Evolutionary conservation across 345 rosid species (phyloP).

Genomic region (Viola odorata): DNA sequence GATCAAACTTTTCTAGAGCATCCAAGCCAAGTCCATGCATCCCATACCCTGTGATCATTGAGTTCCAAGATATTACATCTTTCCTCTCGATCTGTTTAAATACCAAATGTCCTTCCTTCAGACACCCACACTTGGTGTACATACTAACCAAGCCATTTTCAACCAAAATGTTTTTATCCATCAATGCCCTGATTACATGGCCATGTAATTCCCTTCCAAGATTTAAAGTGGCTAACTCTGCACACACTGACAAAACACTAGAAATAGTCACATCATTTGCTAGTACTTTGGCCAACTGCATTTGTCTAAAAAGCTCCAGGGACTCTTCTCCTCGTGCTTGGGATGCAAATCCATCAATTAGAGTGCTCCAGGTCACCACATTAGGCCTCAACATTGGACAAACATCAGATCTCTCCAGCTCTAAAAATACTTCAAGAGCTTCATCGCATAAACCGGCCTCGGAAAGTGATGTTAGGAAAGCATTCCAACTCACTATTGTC

Average conservation of each 20-base stretch:
- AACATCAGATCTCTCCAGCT: constrained; percentile 35
- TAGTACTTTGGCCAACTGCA: constrained; percentile 41
- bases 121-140: constrained; percentile 68
- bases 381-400: constrained; percentile 38
- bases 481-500: constrained; percentile 62
- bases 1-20: constrained; percentile 44
- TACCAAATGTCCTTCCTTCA: constrained; percentile 36
- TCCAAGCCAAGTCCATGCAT: constrained; percentile 54
- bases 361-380: constrained; percentile 65
- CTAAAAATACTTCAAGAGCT: constrained; percentile 43
- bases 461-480: constrained; percentile 51
- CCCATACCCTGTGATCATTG: constrained; percentile 61
- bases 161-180: constrained; percentile 50
- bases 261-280: constrained; percentile 55
- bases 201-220: constrained; percentile 67
- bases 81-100: constrained; percentile 39
- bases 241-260: constrained; percentile 58
- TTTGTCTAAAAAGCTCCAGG: constrained; percentile 45
- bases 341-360: constrained; percentile 60
- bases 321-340: constrained; percentile 45
- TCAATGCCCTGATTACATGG: constrained; percentile 41
- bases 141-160: constrained; percentile 59
- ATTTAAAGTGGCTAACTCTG: constrained; percentile 47
- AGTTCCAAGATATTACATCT: constrained; percentile 60
- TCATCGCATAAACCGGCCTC: constrained; percentile 54